Evolutionary conservation across 306 rosid genomes (phyloP).

Genomic region (Pterocarpus macrocarpus): DNA sequence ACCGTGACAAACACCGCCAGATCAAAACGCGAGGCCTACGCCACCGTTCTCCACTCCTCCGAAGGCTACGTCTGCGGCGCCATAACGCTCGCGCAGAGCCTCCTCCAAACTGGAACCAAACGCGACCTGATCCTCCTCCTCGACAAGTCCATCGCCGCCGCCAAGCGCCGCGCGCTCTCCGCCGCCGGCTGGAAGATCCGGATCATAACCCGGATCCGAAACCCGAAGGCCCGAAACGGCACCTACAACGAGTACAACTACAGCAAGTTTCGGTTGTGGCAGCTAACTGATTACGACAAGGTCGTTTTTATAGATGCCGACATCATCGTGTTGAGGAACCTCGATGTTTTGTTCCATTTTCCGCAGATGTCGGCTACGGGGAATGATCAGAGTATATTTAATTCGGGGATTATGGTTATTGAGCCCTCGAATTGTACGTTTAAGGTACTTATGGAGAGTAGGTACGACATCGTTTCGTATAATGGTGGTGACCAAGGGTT

Average conservation of each 20-base stretch:
- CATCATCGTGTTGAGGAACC: constrained; percentile 78
- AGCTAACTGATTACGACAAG: constrained; percentile 77
- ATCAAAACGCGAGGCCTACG: constrained; percentile 85
- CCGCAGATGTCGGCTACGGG: constrained; percentile 92
- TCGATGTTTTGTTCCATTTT: constrained; percentile 86
- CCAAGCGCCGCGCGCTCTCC: constrained; percentile 65
- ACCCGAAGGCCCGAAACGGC: constrained; percentile 68
- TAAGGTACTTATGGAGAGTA: constrained; percentile 59
- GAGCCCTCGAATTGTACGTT: constrained; percentile 95
- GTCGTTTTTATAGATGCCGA: constrained; percentile 88
- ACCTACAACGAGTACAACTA: constrained; percentile 96
- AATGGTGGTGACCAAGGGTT: constrained; percentile 97
- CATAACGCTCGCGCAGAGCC: constrained; percentile 82
- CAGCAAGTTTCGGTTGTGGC: constrained; percentile 96
- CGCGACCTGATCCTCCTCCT: constrained; percentile 86
- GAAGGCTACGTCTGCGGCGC: constrained; percentile 92
- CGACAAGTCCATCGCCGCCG: constrained; percentile 69
- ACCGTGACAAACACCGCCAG: constrained; percentile 43
- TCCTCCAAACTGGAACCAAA: constrained; percentile 71
- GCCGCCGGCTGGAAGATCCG: constrained; percentile 81
- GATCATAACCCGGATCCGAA: constrained; percentile 75
- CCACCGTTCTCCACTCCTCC: constrained; percentile 80
- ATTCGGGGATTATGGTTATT: constrained; percentile 91
- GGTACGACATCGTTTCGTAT: constrained; percentile 72
- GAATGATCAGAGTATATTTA: constrained; percentile 84